Evolutionary conservation across 2,329 filamentous ascomycete species (phyloP).

Genomic region (Chrysoporthe austroafricana): DNA sequence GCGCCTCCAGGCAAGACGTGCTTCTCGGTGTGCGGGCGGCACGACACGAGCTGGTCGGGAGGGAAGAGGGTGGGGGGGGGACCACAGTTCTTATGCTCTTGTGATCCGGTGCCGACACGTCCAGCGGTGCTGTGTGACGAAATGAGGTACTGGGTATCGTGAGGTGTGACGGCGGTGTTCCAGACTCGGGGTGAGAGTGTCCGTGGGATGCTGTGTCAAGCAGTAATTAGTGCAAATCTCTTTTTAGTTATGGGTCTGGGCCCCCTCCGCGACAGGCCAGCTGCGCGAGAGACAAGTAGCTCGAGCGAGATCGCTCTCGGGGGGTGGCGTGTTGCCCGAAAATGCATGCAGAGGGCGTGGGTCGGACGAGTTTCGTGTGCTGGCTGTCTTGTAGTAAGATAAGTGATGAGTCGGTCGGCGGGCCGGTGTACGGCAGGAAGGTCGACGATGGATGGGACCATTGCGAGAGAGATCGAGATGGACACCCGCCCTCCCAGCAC

Average conservation of each 20-base stretch:
- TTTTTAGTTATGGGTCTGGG: background rate
- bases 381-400: background rate
- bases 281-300: background rate
- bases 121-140: background rate
- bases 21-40: too few species aligned
- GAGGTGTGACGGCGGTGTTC: constrained; percentile 1
- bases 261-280: background rate
- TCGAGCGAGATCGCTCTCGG: too few species aligned
- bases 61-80: too few species aligned
- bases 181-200: constrained; percentile 20
- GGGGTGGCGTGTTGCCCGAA: too few species aligned
- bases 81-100: too few species aligned
- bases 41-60: too few species aligned
- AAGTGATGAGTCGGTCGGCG: background rate
- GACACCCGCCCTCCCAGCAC: background rate
- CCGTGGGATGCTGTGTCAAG: background rate
- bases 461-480: background rate
- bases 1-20: too few species aligned
- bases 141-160: constrained; percentile 5
- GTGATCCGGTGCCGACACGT: background rate
- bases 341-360: background rate
- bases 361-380: too few species aligned
- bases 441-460: background rate
- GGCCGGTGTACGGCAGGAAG: background rate
- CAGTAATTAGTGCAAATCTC: background rate